phyloP scores from a whole-genome alignment of 73 alveolate genomes.

The Symbiodinium natans region DNA sequence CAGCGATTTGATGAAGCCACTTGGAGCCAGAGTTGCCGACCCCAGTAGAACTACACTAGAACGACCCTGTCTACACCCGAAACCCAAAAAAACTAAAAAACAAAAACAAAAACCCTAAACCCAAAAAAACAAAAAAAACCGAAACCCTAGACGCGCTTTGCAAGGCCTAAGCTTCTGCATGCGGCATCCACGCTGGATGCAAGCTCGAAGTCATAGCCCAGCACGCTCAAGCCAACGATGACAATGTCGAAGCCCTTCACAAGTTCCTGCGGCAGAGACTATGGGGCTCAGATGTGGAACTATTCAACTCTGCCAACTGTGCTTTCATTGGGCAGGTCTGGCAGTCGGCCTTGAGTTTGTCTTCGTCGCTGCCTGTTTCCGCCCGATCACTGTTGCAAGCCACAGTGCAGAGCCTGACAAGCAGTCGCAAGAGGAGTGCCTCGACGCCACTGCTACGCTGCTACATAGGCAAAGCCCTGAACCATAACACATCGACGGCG shows the following conservation, averaged over 20 bases:
- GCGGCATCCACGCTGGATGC: constrained; percentile 40
- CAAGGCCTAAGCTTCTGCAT: constrained; percentile 40
- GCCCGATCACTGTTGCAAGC: constrained; percentile 39
- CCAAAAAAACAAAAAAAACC: not conserved
- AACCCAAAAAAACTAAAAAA: no score
- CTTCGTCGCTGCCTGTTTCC: not conserved
- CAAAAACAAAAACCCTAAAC: not conserved
- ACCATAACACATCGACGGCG: no score
- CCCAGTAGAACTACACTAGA: no score
- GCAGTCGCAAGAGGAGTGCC: not conserved
- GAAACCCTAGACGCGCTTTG: not conserved
- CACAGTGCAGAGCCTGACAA: constrained; percentile 52
- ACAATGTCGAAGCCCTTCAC: constrained; percentile 61
- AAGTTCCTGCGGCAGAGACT: constrained; percentile 1
- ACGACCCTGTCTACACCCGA: no score
- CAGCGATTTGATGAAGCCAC: no score
- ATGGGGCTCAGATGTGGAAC: not conserved
- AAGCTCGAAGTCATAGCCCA: constrained; percentile 64
- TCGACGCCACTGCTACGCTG: not conserved
- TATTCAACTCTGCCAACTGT: no score
- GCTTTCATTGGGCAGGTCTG: no score
- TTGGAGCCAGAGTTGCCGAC: no score
- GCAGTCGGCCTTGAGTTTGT: constrained; percentile 28
- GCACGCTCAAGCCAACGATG: constrained; percentile 37
- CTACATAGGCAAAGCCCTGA: no score